A percentile compares a stretch with the other conserved stretches of the same genome.
phyloP scores from a whole-genome alignment of 257 asterid genomes.

The Anisodus acutangulus region DNA sequence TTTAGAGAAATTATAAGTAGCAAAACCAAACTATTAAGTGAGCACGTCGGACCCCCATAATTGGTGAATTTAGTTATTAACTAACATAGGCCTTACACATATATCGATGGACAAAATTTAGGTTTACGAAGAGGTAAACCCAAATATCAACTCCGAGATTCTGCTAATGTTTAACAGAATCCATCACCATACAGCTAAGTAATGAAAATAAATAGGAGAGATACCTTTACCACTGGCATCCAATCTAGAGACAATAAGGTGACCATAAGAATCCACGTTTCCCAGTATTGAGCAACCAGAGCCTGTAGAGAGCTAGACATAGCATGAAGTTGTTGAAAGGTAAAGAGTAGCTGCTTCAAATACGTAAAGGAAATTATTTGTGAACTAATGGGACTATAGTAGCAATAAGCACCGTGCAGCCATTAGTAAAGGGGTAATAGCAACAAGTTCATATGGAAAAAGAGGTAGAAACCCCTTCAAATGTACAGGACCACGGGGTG shows the following conservation, averaged over 20 bases:
- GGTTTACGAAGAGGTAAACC: neutral
- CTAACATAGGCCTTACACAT: neutral
- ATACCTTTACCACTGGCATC: constrained; percentile 56
- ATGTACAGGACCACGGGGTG: neutral
- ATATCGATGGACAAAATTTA: neutral
- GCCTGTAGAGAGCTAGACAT: constrained; percentile 45
- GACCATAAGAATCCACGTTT: constrained; percentile 89
- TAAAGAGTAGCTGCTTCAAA: constrained; percentile 9
- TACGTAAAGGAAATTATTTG: neutral
- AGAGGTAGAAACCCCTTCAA: neutral
- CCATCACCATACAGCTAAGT: neutral
- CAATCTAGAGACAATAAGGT: constrained; percentile 82
- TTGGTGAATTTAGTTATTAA: constrained; percentile 13
- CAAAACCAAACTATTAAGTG: constrained; percentile 27
- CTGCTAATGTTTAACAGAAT: neutral
- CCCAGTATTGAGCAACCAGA: constrained; percentile 70
- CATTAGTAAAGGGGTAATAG: neutral
- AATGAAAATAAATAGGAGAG: constrained; percentile 23
- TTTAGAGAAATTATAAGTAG: neutral
- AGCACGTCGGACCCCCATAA: neutral
- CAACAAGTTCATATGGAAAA: neutral
- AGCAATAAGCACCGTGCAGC: neutral
- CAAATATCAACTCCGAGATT: neutral
- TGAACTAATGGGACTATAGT: neutral
- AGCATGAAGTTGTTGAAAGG: constrained; percentile 26